Evolutionary conservation across 192 early-diverging fungal genomes (phyloP), one percentile per base, ranked within the genome.

Genomic region (Rhizoclosmatium sp.): DNA sequence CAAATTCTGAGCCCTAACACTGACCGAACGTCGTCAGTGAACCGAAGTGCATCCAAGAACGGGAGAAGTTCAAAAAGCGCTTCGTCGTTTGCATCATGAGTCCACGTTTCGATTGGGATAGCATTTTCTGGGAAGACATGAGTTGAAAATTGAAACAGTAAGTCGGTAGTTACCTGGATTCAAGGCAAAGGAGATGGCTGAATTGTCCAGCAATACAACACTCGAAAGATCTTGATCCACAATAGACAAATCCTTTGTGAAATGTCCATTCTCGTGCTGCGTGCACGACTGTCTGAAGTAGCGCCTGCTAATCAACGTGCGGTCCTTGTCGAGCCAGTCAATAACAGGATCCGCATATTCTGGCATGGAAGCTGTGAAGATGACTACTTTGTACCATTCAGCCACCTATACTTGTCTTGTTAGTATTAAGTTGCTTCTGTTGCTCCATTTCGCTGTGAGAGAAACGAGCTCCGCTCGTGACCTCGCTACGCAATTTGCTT

Each of bases 291-390:
- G 90, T 54, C 95, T 85, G 85, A 97, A 97, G 82, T 91, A 94
- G 39, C 95, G 89, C 61, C 88, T 82, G 5, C 89, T 88, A 70
- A 96, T 90, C 21, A 95, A 70, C 10, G 82, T 92, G 23, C 89
- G 83, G 62, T 84, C 82, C 71, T 91, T 89, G 81, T 97, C 94
- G 47, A 97, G 78, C 89, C 91, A 94, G 80, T 97, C 95, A 72
- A 97, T 95, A 31, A 97, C 95, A 21, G 95, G 95, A 79, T 96
- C 94, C n/a, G 95, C 95, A 78, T 97, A 97, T 85, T 97, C 94
- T 31, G 93, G 83, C 92, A 97, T 94, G 10, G 92, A 93, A 9
- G 95, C 95, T 2, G 95, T 97, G 82, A 95, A 97, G 45, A 97
- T 93, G 9, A 96, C 93, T 23, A 97, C 88, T 64, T 93, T 93